Conservation (phyloP, 1,139 yeast species). For the Martiniozyma asiatica region DNA sequence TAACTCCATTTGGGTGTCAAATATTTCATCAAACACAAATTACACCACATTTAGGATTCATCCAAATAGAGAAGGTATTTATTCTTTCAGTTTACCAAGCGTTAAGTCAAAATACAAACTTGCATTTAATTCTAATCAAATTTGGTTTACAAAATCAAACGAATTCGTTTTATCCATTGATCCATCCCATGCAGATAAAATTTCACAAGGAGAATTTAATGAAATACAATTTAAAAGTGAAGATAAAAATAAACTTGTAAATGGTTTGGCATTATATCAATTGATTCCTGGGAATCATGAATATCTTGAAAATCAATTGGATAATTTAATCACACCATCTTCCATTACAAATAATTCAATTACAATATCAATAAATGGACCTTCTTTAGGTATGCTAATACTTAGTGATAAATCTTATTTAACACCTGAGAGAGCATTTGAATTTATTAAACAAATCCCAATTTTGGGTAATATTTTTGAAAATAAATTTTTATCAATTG, state of each 20-base stretch:
- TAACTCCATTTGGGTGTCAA: slow-evolving; percentile 1
- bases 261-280: neutral
- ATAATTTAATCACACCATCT: neutral
- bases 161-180: slow-evolving; percentile 2
- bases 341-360: neutral
- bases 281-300: neutral
- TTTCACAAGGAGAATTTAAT: too few relatives aligned
- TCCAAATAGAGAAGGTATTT: slow-evolving; percentile 1
- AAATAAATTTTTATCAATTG: slow-evolving; percentile 7
- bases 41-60: neutral
- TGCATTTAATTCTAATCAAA: slow-evolving; percentile 6
- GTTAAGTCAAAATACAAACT: neutral
- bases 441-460: too few relatives aligned
- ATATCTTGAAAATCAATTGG: neutral
- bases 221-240: too few relatives aligned
- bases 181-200: too few relatives aligned
- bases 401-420: too few relatives aligned
- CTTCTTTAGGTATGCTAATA: too few relatives aligned
- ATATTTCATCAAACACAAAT: neutral
- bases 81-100: neutral
- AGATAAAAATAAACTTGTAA: neutral
- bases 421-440: too few relatives aligned
- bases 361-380: too few relatives aligned
- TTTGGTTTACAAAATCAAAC: slow-evolving; percentile 4
- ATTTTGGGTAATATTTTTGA: slow-evolving; percentile 2